These are phyloP conservation scores for Globisporangium nunn DNA, from an alignment of 352 stramenopile species.

Conservation along the genomic window DNA sequence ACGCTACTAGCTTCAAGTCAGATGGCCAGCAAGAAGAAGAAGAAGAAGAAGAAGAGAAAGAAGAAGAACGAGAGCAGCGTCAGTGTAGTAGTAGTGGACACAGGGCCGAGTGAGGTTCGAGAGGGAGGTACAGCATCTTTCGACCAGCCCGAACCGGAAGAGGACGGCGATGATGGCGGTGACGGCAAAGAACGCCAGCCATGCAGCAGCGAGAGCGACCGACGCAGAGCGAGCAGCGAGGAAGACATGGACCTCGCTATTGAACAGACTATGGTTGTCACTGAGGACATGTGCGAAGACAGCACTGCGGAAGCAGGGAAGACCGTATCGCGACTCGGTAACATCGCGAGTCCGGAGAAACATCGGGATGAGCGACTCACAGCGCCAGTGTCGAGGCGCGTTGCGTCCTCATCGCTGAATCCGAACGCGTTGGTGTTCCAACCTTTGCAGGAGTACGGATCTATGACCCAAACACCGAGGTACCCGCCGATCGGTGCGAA, in stretches of 20 bases:
- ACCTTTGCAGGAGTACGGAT: conserved; percentile 16
- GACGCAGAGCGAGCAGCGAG: not conserved
- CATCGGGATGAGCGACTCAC: not conserved
- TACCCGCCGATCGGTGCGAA: conserved; percentile 25
- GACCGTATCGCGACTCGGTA: not conserved
- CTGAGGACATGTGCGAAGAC: not conserved
- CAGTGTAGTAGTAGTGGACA: not conserved
- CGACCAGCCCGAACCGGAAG: conserved; percentile 13
- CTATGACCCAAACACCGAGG: not conserved
- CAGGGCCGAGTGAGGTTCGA: not conserved
- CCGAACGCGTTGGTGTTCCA: conserved; percentile 54
- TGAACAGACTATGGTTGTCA: not conserved
- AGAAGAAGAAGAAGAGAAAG: conserved; percentile 32
- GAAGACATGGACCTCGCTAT: not conserved
- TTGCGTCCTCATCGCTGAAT: conserved; percentile 30
- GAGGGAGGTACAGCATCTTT: not conserved
- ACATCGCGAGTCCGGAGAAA: conserved; percentile 4
- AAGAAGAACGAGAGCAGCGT: conserved; percentile 25
- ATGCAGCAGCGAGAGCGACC: not conserved
- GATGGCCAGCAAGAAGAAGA: conserved; percentile 27
- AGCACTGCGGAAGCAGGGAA: not conserved
- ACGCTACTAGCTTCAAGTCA: not conserved
- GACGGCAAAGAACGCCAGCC: not conserved
- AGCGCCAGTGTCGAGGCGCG: not conserved
- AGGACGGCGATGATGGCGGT: conserved; percentile 6